Evolutionary conservation across 441 rosid species (phyloP), one percentile per base, ranked within the genome.

Genomic region (Mallotus repandus): DNA sequence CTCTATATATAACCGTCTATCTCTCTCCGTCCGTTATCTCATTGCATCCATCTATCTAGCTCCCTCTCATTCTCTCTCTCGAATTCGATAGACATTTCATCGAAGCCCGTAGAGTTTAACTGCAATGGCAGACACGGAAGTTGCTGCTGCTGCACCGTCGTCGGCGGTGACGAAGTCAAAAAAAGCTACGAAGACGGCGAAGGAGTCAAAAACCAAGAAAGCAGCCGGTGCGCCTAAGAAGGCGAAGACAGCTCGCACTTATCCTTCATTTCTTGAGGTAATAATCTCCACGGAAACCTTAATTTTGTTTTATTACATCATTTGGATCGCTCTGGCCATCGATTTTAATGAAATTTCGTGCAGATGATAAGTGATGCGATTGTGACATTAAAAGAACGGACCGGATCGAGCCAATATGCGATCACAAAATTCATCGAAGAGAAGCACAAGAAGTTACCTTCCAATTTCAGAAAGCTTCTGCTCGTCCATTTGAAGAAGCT

Each of bases 321-420:
- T 1, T 29, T 29, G 32, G 3, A 29, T 29, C 32, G 32, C 32
- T 29, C 32, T 29, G 32, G 1, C 32, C 32, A 29, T 29, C 32
- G 32, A 29, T 29, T 29, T 2, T 29, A 29, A 29, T 29, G 32
- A 29, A 29, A 29, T 29, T 29, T 29, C 32, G 3, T 29, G 32
- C 32, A 94, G 98, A 91, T 94, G 97, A 81, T 94, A 2, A 88
- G 82, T 59, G 95, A 87, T 0, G 94, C 98, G 10, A 90, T 94
- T 45, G 80, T 80, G n/a, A 81, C 90, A 7, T 56, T 91, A 84
- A 91, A 94, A 78, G 98, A 91, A 80, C 90, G 81, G 78, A 87
- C 85, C 2, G 98, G 98, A 57, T 94, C 98, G 59, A 94, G 98
- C 66, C 97, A 91, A 77, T 85, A 91, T 62, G 98, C 98, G 32